phyloP scores from a whole-genome alignment of 805 yeast genomes.

The Lipomyces kockii region DNA sequence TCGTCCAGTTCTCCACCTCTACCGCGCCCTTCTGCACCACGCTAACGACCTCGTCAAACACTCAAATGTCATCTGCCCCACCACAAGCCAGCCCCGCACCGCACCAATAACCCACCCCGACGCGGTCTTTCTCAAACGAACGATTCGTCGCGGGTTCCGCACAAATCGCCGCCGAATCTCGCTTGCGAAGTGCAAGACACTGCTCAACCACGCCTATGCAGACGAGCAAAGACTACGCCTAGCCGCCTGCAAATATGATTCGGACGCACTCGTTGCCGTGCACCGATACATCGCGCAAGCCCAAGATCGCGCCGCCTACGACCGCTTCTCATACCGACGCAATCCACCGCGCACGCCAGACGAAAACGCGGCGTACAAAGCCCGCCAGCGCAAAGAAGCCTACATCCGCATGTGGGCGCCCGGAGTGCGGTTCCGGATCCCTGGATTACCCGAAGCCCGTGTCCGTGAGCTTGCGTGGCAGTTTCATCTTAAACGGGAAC shows the following conservation, averaged over 20 bases:
- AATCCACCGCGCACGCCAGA: neutral
- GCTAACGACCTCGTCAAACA: neutral
- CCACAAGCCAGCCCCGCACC: neutral
- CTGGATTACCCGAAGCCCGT: neutral
- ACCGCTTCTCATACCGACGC: neutral
- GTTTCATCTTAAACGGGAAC: neutral
- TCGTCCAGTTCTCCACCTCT: slow-evolving; percentile 18
- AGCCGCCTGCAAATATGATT: slow-evolving; percentile 1
- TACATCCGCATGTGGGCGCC: neutral
- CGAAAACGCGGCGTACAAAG: neutral
- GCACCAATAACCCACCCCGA: slow-evolving; percentile 2
- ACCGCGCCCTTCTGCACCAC: slow-evolving; percentile 24
- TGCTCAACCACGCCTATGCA: slow-evolving; percentile 5
- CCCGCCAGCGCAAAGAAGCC: neutral
- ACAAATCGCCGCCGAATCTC: neutral
- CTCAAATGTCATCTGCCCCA: neutral
- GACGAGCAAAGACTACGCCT: slow-evolving; percentile 6
- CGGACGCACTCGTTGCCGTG: neutral
- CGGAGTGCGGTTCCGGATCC: slow-evolving; percentile 6
- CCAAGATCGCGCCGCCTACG: neutral
- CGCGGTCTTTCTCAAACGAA: slow-evolving; percentile 2
- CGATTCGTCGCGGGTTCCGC: slow-evolving; percentile 10
- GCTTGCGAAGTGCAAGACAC: slow-evolving; percentile 2
- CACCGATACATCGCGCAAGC: neutral
- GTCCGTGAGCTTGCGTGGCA: slow-evolving; percentile 7